Evolutionary conservation across 148 eudicot genomes (phyloP), one percentile per base, ranked within the genome.

Genomic region (Beta vulgaris): DNA sequence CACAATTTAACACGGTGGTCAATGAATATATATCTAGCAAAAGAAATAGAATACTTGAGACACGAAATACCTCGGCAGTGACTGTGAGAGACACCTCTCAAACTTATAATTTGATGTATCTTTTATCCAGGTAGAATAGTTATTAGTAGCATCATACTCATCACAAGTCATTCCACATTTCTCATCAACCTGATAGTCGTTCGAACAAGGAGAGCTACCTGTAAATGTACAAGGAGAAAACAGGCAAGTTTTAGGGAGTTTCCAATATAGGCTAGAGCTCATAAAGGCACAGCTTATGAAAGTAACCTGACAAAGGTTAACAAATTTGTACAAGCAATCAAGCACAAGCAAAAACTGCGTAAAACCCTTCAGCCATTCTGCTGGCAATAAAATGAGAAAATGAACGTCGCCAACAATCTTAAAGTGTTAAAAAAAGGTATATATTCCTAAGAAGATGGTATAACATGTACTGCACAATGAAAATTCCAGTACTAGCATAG

Each of bases 51-150:
- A 37, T 6, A 31, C n/a, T 40, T 32, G 35, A 23, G 40, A 6
- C 36, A 15, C 31, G 53, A 44, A 58, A 34, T 72, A 81, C 83
- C 83, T 77, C n/a, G 72, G 69, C 54, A 23, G 79, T 75, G 72
- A 62, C 32, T 67, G 76, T 28, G 70, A 67, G 26, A 25, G 15
- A 67, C 46, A 70, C 42, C 46, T 73, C 36, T 68, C 54, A 46
- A 54, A 72, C 25, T 74, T 55, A 40, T 67, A 76, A 58, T 39
- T 64, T 66, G 77, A 76, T 37, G 60, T 29, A 37, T 66, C 73
- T 48, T 67, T 72, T 76, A 51, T 67, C 80, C 67, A 31, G 74
- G 73, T 46, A 67, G 16, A 60, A 34, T 60, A 34, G 46, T 46
- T 69, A 4, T n/a, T 15, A 54, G 65, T 28, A 67, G 77, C 57